Evolutionary conservation across 352 stramenopile species (phyloP).

Genomic region (Phytophthora fragariae): DNA sequence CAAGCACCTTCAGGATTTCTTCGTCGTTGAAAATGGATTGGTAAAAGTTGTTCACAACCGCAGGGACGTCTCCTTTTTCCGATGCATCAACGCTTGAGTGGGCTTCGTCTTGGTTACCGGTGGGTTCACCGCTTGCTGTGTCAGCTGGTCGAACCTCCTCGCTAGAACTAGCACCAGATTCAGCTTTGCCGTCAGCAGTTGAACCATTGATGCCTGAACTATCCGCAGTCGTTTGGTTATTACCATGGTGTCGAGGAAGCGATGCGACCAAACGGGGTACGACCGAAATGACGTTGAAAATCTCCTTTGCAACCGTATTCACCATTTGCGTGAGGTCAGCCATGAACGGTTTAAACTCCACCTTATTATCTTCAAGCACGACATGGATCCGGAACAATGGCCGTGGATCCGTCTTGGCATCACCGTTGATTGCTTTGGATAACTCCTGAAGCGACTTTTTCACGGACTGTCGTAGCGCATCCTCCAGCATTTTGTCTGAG

Average conservation of each 20-base stretch:
- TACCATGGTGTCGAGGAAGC: conserved; percentile 33
- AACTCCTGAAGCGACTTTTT: conserved; percentile 96
- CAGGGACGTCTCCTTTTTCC: conserved; percentile 17
- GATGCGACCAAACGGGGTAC: conserved; percentile 87
- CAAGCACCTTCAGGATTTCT: conserved; percentile 95
- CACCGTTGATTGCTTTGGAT: conserved; percentile 94
- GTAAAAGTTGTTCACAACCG: conserved; percentile 84
- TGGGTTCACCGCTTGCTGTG: conserved; percentile 22
- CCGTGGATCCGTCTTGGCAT: conserved; percentile 91
- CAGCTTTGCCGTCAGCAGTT: conserved; percentile 24
- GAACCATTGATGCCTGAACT: conserved; percentile 6
- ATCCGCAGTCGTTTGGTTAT: conserved; percentile 36
- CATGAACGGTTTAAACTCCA: conserved; percentile 96
- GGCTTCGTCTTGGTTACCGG: conserved; percentile 32
- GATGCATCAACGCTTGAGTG: conserved; percentile 15
- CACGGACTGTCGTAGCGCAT: conserved; percentile 91
- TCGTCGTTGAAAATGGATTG: conserved; percentile 96
- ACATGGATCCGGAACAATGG: conserved; percentile 95
- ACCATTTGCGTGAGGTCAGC: conserved; percentile 95
- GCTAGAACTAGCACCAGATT: conserved; percentile 11
- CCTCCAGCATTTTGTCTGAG: conserved; percentile 92
- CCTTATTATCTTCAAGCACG: conserved; percentile 92
- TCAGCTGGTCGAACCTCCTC: conserved; percentile 37
- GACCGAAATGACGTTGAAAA: conserved; percentile 94
- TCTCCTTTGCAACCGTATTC: conserved; percentile 94